Evolutionary conservation across 768 basidiomycete genomes (phyloP), one percentile per base, ranked within the genome.

Genomic region (Suillus subaureus): DNA sequence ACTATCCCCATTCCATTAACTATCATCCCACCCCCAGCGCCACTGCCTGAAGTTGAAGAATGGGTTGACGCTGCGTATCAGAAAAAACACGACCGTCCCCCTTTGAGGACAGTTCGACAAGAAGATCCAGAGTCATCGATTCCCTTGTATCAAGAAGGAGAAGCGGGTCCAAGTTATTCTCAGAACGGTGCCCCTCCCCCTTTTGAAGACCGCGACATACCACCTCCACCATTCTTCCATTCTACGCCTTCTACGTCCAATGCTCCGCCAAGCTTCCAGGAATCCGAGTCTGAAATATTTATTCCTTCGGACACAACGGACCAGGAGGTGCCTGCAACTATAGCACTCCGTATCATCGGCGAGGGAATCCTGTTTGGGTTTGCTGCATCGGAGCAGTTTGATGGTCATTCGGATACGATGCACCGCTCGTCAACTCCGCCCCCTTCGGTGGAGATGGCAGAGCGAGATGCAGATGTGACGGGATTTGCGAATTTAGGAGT

Each of bases 21-120:
- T 51, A 86, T 94, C 51, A 81, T 93, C 57, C 88, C 93, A 28
- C 87, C 90, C 2, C 84, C 89, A 18, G 92, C 93, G 0, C 89
- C 89, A n/a, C 84, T 92, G 26, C 91, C 91, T 6, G 88, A 93
- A 73, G 86, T 91, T 5, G 89, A 90, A n/a, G 84, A 82, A 63
- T 85, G 86, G 62, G 77, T 92, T 26, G 91, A 91, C 67, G 83
- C 82, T 37, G 91, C 90, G 8, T 95, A 95, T 75, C 88, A 86
- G 70, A 95, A 95, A 82, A 95, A 95, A 74, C 93, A 94, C 70
- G 93, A 95, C 70, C 84, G 85, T 3, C 93, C 93, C 8, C 93
- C 93, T 2, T 74, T 82, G 4, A 86, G 81, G 71, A 95, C 93
- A 0, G 83, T 87, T 43, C 81, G 93, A 61, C 78, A 84, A 43